Evolutionary conservation across 2,329 filamentous ascomycete genomes (phyloP), one percentile per base, ranked within the genome.

Genomic region (Graphilbum ipis-grandicollis): DNA sequence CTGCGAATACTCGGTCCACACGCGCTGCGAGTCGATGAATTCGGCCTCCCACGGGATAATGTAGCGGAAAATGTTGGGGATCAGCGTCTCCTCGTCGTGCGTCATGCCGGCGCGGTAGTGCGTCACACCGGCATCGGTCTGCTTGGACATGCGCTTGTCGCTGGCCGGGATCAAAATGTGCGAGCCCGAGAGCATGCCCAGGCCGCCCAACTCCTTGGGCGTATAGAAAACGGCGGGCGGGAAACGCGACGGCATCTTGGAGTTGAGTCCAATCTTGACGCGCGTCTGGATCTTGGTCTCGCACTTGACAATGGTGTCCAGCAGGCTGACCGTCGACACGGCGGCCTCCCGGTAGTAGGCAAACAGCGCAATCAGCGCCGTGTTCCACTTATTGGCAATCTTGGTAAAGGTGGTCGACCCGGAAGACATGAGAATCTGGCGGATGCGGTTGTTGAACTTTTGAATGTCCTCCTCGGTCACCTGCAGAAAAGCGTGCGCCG

Each of bases 351-450:
- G 83, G 54, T 98, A 98, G 58, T 98, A 98, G 0, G 90, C 96
- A 60, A 98, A 98, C 19, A 98, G 70, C 1, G 90, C 86, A 50
- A 98, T 98, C 46, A 98, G 59, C 2, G 84, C 90, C 0, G 90
- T 98, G 58, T 98, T 98, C 90, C 92, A 98, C 62, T 98, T 98
- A 62, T 98, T 98, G 33, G 92, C 90, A 51, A 98, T 98, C 69
- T 98, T 98, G 33, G 90, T 98, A 60, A 98, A 98, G 0, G 90
- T 98, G 0, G 90, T 98, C 5, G 84, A 93, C n/a, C 90, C 92
- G 40, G 90, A 96, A 10, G 88, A 96, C 90, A 98, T 98, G 39
- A 98, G 68, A 53, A 98, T 98, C 52, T 98, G 90, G 41, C 90
- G 76, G 51, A 98, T 98, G 31, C 92, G 78, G 56, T 98, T 98